A percentile compares a stretch with the other conserved stretches of the same genome.
These are phyloP conservation scores for Taphrina populina DNA, from an alignment of 1,139 yeast genomes.

Conservation along the genomic window DNA sequence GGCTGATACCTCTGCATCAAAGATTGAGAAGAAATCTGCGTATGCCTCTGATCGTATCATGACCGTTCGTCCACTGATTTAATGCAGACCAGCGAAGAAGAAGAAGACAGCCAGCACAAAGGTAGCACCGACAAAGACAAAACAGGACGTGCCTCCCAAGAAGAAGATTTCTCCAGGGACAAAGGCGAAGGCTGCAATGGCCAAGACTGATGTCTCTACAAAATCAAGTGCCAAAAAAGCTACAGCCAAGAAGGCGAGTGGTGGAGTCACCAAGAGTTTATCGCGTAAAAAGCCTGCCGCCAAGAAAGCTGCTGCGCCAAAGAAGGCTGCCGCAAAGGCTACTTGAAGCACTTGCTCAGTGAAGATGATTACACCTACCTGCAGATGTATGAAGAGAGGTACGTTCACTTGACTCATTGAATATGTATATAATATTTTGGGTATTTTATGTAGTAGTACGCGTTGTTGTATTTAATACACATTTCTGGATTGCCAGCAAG, in stretches of 20 bases:
- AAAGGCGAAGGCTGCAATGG: slow-evolving; percentile 27
- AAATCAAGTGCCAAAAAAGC: slow-evolving; percentile 16
- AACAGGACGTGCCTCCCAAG: slow-evolving; percentile 30
- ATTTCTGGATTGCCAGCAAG: too few relatives aligned
- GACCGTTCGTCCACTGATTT: slow-evolving; percentile 33
- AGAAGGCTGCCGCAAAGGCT: slow-evolving; percentile 23
- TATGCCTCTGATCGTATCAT: not conserved
- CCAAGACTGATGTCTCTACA: slow-evolving; percentile 8
- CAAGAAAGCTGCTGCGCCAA: slow-evolving; percentile 20
- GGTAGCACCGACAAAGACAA: slow-evolving; percentile 27
- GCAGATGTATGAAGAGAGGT: slow-evolving; percentile 8
- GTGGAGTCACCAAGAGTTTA: slow-evolving; percentile 25
- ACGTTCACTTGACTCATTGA: not conserved
- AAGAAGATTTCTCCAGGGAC: slow-evolving; percentile 32
- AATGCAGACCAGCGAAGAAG: too few relatives aligned
- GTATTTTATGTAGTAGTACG: too few relatives aligned
- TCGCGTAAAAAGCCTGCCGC: slow-evolving; percentile 25
- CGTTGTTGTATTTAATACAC: too few relatives aligned
- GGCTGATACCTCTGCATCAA: slow-evolving; percentile 40
- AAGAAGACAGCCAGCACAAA: slow-evolving; percentile 43
- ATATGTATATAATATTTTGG: too few relatives aligned
- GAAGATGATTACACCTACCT: not conserved
- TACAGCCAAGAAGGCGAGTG: slow-evolving; percentile 31
- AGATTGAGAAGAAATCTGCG: slow-evolving; percentile 40
- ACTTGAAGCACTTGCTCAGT: not conserved